Percentiles rank a stretch among this genome's conserved stretches.
Evolutionary conservation across 768 basidiomycete species (phyloP).

Genomic region (Peribolospora baueri): DNA sequence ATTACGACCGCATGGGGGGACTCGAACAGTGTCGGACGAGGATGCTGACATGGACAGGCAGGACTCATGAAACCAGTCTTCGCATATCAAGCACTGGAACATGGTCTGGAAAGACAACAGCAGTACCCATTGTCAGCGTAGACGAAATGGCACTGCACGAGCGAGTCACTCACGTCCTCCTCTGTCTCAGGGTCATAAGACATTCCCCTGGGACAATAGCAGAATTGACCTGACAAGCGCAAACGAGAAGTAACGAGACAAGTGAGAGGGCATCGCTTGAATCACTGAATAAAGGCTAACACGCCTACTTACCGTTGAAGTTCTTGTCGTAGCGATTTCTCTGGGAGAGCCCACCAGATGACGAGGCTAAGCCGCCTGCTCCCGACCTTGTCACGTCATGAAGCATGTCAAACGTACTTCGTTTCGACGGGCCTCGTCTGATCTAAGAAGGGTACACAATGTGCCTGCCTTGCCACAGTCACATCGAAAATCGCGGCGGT

Average conservation of each 20-base stretch:
- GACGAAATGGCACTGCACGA: neutral
- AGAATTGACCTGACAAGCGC: slow-evolving; percentile 4
- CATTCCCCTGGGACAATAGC: slow-evolving; percentile 7
- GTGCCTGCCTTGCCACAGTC: slow-evolving; percentile 11
- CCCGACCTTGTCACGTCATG: slow-evolving; percentile 6
- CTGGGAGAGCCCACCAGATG: neutral
- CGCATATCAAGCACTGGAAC: slow-evolving; percentile 6
- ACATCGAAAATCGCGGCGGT: slow-evolving; percentile 12
- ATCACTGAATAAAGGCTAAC: too few relatives aligned
- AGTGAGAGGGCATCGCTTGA: too few relatives aligned
- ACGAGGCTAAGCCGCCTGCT: neutral
- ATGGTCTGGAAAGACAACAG: neutral
- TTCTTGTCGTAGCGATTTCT: slow-evolving; percentile 12
- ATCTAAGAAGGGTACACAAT: too few relatives aligned
- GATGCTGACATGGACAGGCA: slow-evolving; percentile 2
- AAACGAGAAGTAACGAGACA: too few relatives aligned
- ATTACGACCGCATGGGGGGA: neutral
- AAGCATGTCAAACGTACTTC: slow-evolving; percentile 6
- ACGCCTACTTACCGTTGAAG: slow-evolving; percentile 4
- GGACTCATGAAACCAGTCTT: slow-evolving; percentile 13
- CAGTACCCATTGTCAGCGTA: neutral
- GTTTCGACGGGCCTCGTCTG: neutral
- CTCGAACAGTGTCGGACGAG: neutral
- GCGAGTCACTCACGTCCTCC: slow-evolving; percentile 3
- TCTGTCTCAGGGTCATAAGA: slow-evolving; percentile 14